phyloP scores from a whole-genome alignment of 2,329 filamentous ascomycete species.

The Macroventuria anomochaeta region DNA sequence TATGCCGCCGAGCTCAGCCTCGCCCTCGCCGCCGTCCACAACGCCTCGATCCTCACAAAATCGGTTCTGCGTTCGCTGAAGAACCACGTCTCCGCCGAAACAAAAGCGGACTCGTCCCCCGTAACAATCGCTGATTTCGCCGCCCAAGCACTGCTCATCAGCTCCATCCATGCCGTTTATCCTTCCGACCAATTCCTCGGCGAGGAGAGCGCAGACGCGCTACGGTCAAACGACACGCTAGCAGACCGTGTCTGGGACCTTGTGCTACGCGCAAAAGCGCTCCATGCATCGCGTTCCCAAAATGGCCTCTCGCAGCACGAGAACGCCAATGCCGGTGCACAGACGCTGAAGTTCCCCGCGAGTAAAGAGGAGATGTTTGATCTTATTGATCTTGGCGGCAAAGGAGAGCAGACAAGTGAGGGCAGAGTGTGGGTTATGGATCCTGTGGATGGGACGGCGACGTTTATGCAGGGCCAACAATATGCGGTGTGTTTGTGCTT shows the following conservation, averaged over 20 bases:
- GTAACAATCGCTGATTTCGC: slow-evolving; percentile 71
- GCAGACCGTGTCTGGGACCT: slow-evolving; percentile 63
- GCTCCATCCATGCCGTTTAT: slow-evolving; percentile 60
- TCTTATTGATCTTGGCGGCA: slow-evolving; percentile 68
- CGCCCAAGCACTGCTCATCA: slow-evolving; percentile 67
- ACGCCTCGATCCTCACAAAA: slow-evolving; percentile 65
- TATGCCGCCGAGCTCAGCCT: slow-evolving; percentile 40
- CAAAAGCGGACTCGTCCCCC: slow-evolving; percentile 65
- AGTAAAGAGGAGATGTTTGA: slow-evolving; percentile 64
- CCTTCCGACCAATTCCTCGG: slow-evolving; percentile 65
- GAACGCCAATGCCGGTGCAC: slow-evolving; percentile 4
- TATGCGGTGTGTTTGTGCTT: slow-evolving; percentile 68
- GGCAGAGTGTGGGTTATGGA: slow-evolving; percentile 66
- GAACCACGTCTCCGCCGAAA: slow-evolving; percentile 56
- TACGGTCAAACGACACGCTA: slow-evolving; percentile 58
- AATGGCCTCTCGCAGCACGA: slow-evolving; percentile 29
- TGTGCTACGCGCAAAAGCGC: slow-evolving; percentile 49
- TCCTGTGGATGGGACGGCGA: slow-evolving; percentile 69
- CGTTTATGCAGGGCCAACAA: slow-evolving; percentile 66
- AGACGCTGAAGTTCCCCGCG: slow-evolving; percentile 43
- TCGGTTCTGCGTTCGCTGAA: slow-evolving; percentile 57
- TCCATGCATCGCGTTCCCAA: slow-evolving; percentile 34
- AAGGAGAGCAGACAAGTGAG: slow-evolving; percentile 55
- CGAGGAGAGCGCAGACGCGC: slow-evolving; percentile 64
- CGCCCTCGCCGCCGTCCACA: slow-evolving; percentile 56